These are phyloP conservation scores for Trichoderma erinaceum DNA, from an alignment of 495 filamentous ascomycete species.

Conservation along the genomic window DNA sequence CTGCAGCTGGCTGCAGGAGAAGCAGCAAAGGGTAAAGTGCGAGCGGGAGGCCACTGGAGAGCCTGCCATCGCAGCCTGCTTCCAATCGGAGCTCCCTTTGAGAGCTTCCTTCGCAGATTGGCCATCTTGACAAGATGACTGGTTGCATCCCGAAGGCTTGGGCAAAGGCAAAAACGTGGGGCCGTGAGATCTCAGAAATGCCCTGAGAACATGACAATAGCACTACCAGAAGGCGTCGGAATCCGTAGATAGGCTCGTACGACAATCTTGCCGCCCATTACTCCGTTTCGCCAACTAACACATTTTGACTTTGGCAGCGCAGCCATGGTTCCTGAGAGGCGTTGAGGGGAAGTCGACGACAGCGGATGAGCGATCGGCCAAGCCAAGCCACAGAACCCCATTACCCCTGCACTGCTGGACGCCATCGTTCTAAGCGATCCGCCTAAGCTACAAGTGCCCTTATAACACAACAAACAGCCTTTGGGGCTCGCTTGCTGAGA, in stretches of 20 bases:
- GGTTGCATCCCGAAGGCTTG: background rate
- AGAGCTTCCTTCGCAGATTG: background rate
- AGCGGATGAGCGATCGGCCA: constrained; percentile 1
- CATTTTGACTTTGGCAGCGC: background rate
- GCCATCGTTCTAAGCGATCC: background rate
- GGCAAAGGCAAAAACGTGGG: constrained; percentile 12
- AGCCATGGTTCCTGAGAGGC: constrained; percentile 9
- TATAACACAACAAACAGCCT: background rate
- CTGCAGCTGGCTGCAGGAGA: background rate
- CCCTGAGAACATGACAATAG: background rate
- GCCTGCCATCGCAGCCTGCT: background rate
- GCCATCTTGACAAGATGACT: background rate
- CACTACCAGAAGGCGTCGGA: background rate
- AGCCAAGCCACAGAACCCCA: background rate
- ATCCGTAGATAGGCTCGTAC: background rate
- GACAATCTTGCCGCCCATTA: background rate
- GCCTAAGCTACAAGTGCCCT: background rate
- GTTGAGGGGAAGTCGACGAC: background rate
- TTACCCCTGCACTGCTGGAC: background rate
- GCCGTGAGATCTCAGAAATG: background rate
- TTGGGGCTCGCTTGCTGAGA: background rate
- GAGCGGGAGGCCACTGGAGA: background rate
- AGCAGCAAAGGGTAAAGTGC: background rate
- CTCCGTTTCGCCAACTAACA: background rate
- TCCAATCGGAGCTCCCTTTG: background rate